Percentiles rank a stretch among this genome's conserved stretches.
Evolutionary conservation across 225 moss, liverwort and hornwort species (phyloP).

Genomic region (Climacium dendroides): DNA sequence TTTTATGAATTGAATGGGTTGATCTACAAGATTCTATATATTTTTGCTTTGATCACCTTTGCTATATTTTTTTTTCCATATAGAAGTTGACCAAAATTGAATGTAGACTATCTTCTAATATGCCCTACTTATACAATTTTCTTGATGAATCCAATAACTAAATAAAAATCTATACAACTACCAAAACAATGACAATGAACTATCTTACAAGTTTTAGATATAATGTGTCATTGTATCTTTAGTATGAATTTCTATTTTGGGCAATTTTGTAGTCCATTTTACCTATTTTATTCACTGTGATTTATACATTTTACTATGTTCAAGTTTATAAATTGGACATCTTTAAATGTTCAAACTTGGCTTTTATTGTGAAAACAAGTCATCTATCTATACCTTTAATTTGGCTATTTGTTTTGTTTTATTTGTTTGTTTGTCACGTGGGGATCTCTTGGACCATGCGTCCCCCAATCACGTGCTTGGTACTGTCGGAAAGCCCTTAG

Average conservation of each 20-base stretch:
- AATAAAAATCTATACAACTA: not conserved
- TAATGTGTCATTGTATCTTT: fast-evolving
- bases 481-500: no score
- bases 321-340: no score
- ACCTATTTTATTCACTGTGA: fast-evolving
- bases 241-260: not conserved
- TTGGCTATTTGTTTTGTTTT: no score
- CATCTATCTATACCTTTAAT: no score
- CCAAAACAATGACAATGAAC: not conserved
- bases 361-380: not conserved
- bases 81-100: not conserved
- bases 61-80: not conserved
- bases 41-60: not conserved
- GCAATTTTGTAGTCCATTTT: not conserved
- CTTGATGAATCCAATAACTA: not conserved
- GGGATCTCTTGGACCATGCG: no score
- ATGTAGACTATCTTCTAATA: not conserved
- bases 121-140: not conserved
- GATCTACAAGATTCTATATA: not conserved
- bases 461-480: no score
- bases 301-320: fast-evolving
- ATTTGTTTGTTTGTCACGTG: no score
- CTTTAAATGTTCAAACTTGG: not conserved
- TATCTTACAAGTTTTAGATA: not conserved
- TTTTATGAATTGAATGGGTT: not conserved